Evolutionary conservation across 441 rosid species (phyloP).

Genomic region (Adansonia gregorii): DNA sequence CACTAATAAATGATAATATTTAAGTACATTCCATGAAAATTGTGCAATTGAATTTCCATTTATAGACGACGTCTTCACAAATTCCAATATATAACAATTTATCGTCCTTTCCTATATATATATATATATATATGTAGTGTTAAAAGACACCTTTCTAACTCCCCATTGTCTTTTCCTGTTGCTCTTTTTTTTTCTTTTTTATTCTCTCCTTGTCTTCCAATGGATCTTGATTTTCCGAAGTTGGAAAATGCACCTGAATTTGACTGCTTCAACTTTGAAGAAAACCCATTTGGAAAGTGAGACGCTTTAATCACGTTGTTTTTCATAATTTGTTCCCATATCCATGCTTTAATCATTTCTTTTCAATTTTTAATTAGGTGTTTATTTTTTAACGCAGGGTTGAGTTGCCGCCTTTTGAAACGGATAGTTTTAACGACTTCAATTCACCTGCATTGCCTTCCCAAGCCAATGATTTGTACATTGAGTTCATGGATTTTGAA

Average conservation of each 20-base stretch:
- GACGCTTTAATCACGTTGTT: not conserved
- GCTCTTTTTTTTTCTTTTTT: not conserved
- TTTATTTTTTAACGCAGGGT: constrained; percentile 28
- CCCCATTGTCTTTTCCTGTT: not conserved
- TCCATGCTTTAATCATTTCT: not conserved
- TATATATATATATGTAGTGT: not conserved
- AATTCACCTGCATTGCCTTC: not conserved
- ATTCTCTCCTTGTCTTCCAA: constrained; percentile 19
- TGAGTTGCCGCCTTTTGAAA: constrained; percentile 34
- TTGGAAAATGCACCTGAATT: not conserved
- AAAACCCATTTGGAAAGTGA: constrained; percentile 24
- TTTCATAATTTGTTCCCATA: not conserved
- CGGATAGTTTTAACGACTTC: constrained; percentile 26
- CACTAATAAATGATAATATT: constrained; percentile 20
- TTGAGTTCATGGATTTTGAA: constrained; percentile 26
- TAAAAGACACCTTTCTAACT: not conserved
- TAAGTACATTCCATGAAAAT: constrained; percentile 34
- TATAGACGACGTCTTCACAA: constrained; percentile 28
- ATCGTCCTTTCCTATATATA: constrained; percentile 1
- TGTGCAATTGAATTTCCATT: constrained; percentile 32
- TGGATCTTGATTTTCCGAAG: constrained; percentile 12
- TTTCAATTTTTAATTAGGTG: not conserved
- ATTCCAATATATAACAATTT: not conserved
- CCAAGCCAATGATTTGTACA: not conserved
- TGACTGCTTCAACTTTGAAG: constrained; percentile 22